These are phyloP conservation scores for Pichia sp. DNA, from an alignment of 1,139 yeast genomes.

Conservation along the genomic window DNA sequence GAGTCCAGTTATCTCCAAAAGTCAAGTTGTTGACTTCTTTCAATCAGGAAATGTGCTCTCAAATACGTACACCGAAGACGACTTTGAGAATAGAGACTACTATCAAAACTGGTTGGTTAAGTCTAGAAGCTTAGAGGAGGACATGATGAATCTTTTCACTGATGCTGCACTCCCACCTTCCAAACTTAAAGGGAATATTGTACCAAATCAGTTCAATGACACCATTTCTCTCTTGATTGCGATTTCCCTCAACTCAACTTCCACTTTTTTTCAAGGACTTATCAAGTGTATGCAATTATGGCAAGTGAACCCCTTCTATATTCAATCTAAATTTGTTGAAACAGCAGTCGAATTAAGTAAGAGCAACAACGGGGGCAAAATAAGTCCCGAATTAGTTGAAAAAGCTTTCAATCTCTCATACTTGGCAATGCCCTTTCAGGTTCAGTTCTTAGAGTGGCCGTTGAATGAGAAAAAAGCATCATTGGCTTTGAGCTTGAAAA, in stretches of 20 bases:
- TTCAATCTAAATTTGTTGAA: constrained; percentile 14
- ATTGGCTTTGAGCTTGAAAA: constrained; percentile 7
- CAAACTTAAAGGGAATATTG: neutral
- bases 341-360: constrained; percentile 3
- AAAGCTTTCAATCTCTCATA: constrained; percentile 19
- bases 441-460: constrained; percentile 24
- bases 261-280: constrained; percentile 19
- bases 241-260: constrained; percentile 14
- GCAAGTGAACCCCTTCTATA: constrained; percentile 25
- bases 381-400: constrained; percentile 18
- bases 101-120: constrained; percentile 19
- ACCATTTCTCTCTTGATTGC: constrained; percentile 8
- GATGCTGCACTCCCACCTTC: neutral
- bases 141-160: constrained; percentile 7
- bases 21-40: constrained; percentile 13
- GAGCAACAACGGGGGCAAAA: neutral
- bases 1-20: constrained; percentile 11
- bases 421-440: constrained; percentile 19
- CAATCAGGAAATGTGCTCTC: constrained; percentile 12
- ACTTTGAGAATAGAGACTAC: constrained; percentile 16
- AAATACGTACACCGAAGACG: constrained; percentile 12
- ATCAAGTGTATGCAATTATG: constrained; percentile 23
- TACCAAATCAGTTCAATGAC: constrained; percentile 12
- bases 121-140: constrained; percentile 12
- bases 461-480: constrained; percentile 10